A percentile compares a stretch with the other conserved stretches of the same genome.
phyloP scores from a whole-genome alignment of 2,329 filamentous ascomycete species.

The Penicillium sp. region DNA sequence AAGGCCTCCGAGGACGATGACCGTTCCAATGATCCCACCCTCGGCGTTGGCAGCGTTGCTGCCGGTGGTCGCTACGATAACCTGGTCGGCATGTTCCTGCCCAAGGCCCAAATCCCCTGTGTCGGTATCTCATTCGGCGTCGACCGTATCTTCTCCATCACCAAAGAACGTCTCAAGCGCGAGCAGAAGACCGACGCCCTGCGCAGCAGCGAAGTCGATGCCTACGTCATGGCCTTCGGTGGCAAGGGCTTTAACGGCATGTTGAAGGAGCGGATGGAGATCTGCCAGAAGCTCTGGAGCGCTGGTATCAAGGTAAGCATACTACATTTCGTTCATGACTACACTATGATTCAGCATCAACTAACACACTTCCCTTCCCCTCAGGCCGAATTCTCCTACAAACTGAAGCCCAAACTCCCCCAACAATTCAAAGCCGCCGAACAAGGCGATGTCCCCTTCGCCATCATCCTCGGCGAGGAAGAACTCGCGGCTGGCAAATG shows the following conservation, averaged over 20 bases:
- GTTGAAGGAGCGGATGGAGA: slow-evolving; percentile 75
- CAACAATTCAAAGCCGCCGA: slow-evolving; percentile 92
- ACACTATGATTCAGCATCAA: neutral
- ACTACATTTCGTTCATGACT: neutral
- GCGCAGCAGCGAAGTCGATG: slow-evolving; percentile 74
- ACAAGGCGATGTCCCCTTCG: slow-evolving; percentile 72
- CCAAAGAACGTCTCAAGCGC: slow-evolving; percentile 68
- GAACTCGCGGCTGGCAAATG: slow-evolving; percentile 80
- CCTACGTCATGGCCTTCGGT: slow-evolving; percentile 92
- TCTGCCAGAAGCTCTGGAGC: slow-evolving; percentile 75
- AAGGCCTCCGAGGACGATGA: slow-evolving; percentile 61
- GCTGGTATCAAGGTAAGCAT: slow-evolving; percentile 71
- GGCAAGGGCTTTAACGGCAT: slow-evolving; percentile 79
- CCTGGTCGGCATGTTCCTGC: slow-evolving; percentile 88
- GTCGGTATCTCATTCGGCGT: slow-evolving; percentile 91
- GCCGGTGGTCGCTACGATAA: slow-evolving; percentile 90
- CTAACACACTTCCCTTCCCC: slow-evolving; percentile 18
- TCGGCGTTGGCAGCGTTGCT: slow-evolving; percentile 82
- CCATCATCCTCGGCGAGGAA: slow-evolving; percentile 85
- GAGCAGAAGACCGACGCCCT: slow-evolving; percentile 52
- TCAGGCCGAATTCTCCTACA: slow-evolving; percentile 79
- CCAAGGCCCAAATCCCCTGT: slow-evolving; percentile 81
- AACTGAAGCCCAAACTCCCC: slow-evolving; percentile 82
- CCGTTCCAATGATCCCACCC: slow-evolving; percentile 70
- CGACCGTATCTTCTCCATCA: slow-evolving; percentile 91